Conservation (phyloP, 139 green algal species). For the Closterium sp. region DNA sequence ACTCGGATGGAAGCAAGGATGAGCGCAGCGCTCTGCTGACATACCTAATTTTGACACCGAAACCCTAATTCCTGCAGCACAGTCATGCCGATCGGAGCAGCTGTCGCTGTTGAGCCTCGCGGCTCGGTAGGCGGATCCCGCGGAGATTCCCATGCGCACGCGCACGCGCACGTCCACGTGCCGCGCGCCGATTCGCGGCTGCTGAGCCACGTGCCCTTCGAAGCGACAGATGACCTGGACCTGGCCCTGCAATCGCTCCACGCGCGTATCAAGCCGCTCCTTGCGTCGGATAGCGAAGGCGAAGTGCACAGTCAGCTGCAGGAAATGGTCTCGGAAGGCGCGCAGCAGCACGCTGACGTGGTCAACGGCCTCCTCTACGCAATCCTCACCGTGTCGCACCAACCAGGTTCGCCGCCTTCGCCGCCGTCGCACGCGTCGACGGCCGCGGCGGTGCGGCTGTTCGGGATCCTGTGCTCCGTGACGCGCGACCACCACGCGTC, state of each 20-base stretch:
- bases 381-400: constrained; percentile 27
- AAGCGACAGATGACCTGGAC: not conserved
- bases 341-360: constrained; percentile 31
- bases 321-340: constrained; percentile 23
- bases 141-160: not conserved
- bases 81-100: not conserved
- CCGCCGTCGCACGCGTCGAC: not conserved
- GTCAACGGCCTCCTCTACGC: constrained; percentile 42
- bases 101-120: not conserved
- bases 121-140: not conserved
- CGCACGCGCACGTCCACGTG: not conserved
- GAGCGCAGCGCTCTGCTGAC: not conserved
- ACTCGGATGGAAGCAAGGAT: not conserved
- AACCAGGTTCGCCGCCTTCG: not conserved
- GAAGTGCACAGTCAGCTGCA: constrained; percentile 25
- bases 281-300: constrained; percentile 14
- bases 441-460: constrained; percentile 8
- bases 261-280: not conserved
- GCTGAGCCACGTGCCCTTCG: not conserved
- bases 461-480: constrained; percentile 33
- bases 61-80: not conserved
- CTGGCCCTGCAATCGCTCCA: not conserved
- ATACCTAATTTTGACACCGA: not conserved
- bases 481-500: constrained; percentile 38
- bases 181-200: not conserved